Percentiles rank a stretch among this genome's conserved stretches.
Evolutionary conservation across 2,329 filamentous ascomycete genomes (phyloP).

Genomic region (Cladophialophora immunda): DNA sequence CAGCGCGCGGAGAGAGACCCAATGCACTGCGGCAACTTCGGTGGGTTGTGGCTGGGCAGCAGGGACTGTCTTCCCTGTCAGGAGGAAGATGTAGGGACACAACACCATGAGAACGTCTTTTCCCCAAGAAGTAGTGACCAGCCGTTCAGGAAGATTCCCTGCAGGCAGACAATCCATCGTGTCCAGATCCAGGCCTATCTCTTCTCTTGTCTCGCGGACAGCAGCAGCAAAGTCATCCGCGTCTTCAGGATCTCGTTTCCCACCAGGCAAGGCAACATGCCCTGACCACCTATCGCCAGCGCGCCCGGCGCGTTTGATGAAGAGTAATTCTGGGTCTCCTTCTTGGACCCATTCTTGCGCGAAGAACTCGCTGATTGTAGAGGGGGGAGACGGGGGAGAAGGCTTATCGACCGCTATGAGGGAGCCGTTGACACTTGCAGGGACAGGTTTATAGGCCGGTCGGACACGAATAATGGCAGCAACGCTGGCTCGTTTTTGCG

Average conservation of each 20-base stretch:
- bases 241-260: slow-evolving; percentile 72
- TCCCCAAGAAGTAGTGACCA: slow-evolving; percentile 73
- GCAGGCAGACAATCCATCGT: slow-evolving; percentile 57
- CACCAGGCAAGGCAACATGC: slow-evolving; percentile 74
- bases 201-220: slow-evolving; percentile 70
- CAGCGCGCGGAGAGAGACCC: slow-evolving; percentile 71
- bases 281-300: slow-evolving; percentile 74
- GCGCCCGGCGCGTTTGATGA: slow-evolving; percentile 73
- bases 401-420: slow-evolving; percentile 33
- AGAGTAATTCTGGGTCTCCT: slow-evolving; percentile 73
- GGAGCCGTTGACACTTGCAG: slow-evolving; percentile 44
- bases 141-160: slow-evolving; percentile 71
- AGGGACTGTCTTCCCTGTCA: slow-evolving; percentile 65
- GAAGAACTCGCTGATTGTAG: slow-evolving; percentile 65
- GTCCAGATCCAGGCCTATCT: slow-evolving; percentile 70
- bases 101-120: slow-evolving; percentile 73
- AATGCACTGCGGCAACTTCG: slow-evolving; percentile 74
- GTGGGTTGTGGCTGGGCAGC: slow-evolving; percentile 70
- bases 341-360: slow-evolving; percentile 70
- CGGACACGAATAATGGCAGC: slow-evolving; percentile 71
- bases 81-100: slow-evolving; percentile 73
- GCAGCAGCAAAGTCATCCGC: slow-evolving; percentile 69
- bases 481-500: slow-evolving; percentile 70
- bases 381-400: slow-evolving; percentile 38
- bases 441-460: slow-evolving; percentile 65